Percentiles rank a stretch among this genome's conserved stretches.
These are phyloP conservation scores for Candida rishiriensis DNA, from an alignment of 805 yeast species.

Conservation along the genomic window DNA sequence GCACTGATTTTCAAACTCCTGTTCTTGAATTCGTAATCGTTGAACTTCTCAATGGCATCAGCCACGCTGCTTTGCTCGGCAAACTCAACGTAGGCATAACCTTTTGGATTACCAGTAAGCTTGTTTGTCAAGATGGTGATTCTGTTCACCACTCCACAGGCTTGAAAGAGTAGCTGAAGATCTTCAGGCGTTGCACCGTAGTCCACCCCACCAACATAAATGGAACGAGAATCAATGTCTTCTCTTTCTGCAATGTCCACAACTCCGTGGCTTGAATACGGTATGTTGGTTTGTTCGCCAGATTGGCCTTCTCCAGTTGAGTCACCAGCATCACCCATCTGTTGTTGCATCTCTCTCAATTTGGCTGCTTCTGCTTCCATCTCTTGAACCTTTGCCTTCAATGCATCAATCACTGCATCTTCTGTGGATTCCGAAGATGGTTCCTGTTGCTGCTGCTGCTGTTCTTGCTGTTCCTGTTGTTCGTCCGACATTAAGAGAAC, in stretches of 20 bases:
- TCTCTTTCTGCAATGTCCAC: conserved; percentile 35
- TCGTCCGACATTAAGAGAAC: conserved; percentile 5
- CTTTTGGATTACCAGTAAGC: conserved; percentile 77
- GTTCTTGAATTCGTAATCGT: conserved; percentile 64
- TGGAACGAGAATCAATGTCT: conserved; percentile 71
- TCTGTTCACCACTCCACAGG: conserved; percentile 70
- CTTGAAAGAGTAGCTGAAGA: conserved; percentile 65
- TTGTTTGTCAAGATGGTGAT: conserved; percentile 74
- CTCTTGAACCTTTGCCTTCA: conserved; percentile 44
- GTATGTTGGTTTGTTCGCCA: conserved; percentile 1
- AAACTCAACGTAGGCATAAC: conserved; percentile 84
- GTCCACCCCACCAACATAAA: conserved; percentile 84
- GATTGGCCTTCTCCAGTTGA: conserved; percentile 12
- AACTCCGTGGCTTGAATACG: conserved; percentile 7
- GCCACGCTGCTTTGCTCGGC: conserved; percentile 60
- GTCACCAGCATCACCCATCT: conserved; percentile 13
- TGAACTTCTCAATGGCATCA: conserved; percentile 54
- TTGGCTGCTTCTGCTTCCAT: conserved; percentile 63
- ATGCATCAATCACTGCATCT: conserved; percentile 28
- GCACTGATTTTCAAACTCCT: conserved; percentile 69
- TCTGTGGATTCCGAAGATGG: conserved; percentile 4
- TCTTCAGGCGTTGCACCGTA: conserved; percentile 76
- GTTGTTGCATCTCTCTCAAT: conserved; percentile 53
- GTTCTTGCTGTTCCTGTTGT: conserved; percentile 2
- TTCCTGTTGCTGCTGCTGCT: neutral